Evolutionary conservation across 345 rosid species (phyloP).

Genomic region (Gossypium stocksii): DNA sequence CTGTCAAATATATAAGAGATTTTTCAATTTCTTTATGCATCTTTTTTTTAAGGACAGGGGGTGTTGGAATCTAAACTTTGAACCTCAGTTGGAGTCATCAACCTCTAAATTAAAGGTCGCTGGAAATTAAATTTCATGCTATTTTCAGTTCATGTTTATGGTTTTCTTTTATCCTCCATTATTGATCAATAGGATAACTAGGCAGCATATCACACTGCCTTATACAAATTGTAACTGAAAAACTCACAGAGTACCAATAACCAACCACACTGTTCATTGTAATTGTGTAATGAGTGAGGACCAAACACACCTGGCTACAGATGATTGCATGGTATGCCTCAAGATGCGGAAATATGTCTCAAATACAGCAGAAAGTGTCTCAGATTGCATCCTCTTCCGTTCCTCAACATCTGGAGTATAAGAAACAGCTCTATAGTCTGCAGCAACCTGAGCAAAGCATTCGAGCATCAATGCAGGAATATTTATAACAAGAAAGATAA

Average conservation of each 20-base stretch:
- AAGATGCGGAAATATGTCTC: conserved; percentile 88
- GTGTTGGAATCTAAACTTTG: no score
- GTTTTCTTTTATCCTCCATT: background rate
- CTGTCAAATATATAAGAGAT: no score
- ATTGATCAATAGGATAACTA: background rate
- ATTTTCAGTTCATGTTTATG: no score
- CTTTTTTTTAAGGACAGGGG: no score
- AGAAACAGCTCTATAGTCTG: conserved; percentile 76
- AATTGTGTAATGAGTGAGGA: background rate
- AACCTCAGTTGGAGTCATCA: no score
- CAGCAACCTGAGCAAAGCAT: conserved; percentile 53
- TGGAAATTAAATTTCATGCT: background rate
- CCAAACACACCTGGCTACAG: conserved; percentile 45
- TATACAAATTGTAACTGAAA: background rate
- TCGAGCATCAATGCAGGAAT: background rate
- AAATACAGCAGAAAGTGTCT: conserved; percentile 74
- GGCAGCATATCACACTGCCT: background rate
- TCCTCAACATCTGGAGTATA: conserved; percentile 56
- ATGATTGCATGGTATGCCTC: conserved; percentile 58
- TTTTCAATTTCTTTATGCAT: no score
- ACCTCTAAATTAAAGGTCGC: no score
- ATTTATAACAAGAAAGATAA: background rate
- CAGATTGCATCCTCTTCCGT: conserved; percentile 71
- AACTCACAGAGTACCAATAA: background rate
- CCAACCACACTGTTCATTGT: conserved; percentile 3